Percentiles rank a stretch among this genome's conserved stretches.
These are phyloP conservation scores for Boletus tylopilopsis DNA, from an alignment of 768 basidiomycete species.

Conservation along the genomic window DNA sequence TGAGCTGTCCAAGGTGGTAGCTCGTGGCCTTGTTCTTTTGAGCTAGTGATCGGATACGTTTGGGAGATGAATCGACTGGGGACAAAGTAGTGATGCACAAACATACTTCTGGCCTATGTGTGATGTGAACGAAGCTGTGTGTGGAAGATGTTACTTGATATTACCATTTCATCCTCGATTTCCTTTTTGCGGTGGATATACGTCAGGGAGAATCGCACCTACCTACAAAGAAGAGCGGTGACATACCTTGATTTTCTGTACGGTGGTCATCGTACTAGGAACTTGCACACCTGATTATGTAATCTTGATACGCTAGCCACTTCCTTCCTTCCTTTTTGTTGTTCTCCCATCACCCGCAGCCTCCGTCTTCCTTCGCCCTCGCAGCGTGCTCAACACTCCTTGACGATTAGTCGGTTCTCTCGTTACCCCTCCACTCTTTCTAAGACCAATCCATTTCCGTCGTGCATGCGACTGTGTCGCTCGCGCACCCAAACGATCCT, in stretches of 20 bases:
- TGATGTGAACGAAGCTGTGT: constrained; percentile 26
- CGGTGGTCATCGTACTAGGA: constrained; percentile 62
- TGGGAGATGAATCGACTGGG: constrained; percentile 4
- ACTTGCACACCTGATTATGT: constrained; percentile 6
- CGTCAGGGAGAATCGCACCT: constrained; percentile 11
- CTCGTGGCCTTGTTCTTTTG: constrained; percentile 96
- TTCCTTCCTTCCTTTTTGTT: constrained; percentile 2
- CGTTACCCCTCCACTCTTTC: constrained; percentile 23
- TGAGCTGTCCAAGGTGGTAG: constrained; percentile 94
- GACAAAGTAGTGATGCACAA: constrained; percentile 11
- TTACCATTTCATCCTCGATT: constrained; percentile 96
- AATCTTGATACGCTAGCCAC: constrained; percentile 3
- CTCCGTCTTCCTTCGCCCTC: constrained; percentile 16
- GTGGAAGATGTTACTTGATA: constrained; percentile 24
- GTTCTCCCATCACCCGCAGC: constrained; percentile 7
- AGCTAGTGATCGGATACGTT: constrained; percentile 43
- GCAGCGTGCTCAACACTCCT: constrained; percentile 2
- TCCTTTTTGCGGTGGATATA: constrained; percentile 45
- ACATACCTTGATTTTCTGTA: constrained; percentile 83
- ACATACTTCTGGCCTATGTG: constrained; percentile 74
- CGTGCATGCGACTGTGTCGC: constrained; percentile 36
- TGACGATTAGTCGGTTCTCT: constrained; percentile 14
- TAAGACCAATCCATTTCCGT: constrained; percentile 10
- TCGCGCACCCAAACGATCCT: constrained; percentile 23
- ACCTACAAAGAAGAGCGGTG: constrained; percentile 15